Conservation (phyloP, 108 stramenopile species). For the Fragilariopsis cylindrus region DNA sequence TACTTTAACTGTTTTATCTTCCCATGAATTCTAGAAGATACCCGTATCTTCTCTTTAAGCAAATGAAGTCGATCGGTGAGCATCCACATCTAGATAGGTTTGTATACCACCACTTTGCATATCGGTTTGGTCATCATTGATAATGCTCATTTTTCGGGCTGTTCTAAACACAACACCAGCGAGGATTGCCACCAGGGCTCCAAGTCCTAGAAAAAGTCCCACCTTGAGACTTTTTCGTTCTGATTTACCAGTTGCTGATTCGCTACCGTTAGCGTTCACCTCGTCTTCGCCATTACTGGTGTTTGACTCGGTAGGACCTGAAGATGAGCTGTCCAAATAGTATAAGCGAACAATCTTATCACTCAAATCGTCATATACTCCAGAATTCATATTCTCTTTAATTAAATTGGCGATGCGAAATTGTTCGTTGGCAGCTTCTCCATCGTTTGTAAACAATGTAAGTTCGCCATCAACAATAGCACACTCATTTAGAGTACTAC, state of each 20-base stretch:
- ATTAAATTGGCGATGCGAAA: conserved; percentile 12
- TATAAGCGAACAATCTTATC: conserved; percentile 18
- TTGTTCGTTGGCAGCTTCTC: conserved; percentile 1
- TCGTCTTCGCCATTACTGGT: not conserved
- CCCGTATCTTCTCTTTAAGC: not conserved
- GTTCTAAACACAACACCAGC: conserved; percentile 24
- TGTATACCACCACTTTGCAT: conserved; percentile 9
- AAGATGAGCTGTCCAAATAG: conserved; percentile 21
- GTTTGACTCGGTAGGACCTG: conserved; percentile 1
- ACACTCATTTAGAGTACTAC: not conserved
- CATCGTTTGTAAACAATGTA: conserved; percentile 20
- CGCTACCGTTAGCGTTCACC: not conserved
- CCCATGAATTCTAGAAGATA: too few species aligned
- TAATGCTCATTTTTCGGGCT: conserved; percentile 6
- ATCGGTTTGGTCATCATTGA: conserved; percentile 12
- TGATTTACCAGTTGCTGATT: not conserved
- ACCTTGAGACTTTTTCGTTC: conserved; percentile 2
- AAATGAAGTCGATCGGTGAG: not conserved
- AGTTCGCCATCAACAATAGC: conserved; percentile 30
- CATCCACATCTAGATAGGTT: conserved; percentile 13
- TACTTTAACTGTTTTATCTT: too few species aligned
- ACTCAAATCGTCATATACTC: conserved; percentile 14
- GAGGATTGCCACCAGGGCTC: conserved; percentile 23
- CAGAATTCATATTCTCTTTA: conserved; percentile 27
- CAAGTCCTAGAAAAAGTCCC: conserved; percentile 21